phyloP scores from a whole-genome alignment of 257 asterid genomes.

The Ophiorrhiza pumila region DNA sequence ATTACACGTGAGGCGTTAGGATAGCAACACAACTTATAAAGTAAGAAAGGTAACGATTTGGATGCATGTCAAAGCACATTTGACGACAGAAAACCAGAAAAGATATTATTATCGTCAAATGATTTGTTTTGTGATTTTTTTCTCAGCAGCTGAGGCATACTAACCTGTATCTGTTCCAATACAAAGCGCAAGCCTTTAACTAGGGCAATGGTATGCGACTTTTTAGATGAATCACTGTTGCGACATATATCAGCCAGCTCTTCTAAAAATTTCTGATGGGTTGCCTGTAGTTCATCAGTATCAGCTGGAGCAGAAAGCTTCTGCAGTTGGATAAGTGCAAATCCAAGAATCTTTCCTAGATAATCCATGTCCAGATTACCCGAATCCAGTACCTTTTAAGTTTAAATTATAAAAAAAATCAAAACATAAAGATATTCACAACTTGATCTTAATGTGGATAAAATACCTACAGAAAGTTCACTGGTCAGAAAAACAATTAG shows the following conservation, averaged over 20 bases:
- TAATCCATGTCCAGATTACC: slow-evolving; percentile 62
- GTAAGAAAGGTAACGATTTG: neutral
- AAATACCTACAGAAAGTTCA: neutral
- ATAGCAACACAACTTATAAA: neutral
- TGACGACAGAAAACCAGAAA: neutral
- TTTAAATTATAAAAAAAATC: slow-evolving; percentile 6
- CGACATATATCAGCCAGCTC: slow-evolving; percentile 52
- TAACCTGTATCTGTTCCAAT: slow-evolving; percentile 84
- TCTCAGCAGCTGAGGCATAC: neutral
- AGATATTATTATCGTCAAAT: too few species aligned
- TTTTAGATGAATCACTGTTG: slow-evolving; percentile 33
- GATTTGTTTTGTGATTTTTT: neutral
- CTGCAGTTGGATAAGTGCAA: slow-evolving; percentile 56
- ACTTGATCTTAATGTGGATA: neutral
- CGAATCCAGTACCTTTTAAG: slow-evolving; percentile 54
- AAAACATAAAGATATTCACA: neutral
- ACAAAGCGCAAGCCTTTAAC: slow-evolving; percentile 83
- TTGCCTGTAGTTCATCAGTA: slow-evolving; percentile 56
- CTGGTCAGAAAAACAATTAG: neutral
- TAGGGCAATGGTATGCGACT: slow-evolving; percentile 46
- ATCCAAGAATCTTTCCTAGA: slow-evolving; percentile 72
- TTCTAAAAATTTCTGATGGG: slow-evolving; percentile 51
- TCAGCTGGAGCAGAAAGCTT: slow-evolving; percentile 85
- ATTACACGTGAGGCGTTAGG: neutral
- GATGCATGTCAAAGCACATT: neutral